Evolutionary conservation across 2,329 filamentous ascomycete species (phyloP).

Genomic region (Paraphoma chrysanthemicola): DNA sequence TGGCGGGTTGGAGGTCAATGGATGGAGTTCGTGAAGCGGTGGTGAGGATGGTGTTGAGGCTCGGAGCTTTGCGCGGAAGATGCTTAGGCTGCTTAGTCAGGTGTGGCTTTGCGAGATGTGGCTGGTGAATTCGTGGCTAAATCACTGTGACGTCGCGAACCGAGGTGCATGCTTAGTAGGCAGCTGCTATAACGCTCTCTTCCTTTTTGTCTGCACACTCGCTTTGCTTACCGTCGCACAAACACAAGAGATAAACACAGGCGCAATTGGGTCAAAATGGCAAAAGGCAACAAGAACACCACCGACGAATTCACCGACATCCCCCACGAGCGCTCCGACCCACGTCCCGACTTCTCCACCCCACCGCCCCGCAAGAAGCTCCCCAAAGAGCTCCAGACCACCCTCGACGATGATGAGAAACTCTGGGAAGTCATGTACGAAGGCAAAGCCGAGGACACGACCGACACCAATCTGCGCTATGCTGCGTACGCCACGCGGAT

Average conservation of each 20-base stretch:
- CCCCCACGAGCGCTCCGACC: conserved; percentile 51
- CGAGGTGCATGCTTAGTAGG: conserved; percentile 5
- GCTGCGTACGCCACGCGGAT: conserved; percentile 88
- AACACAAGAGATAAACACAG: background rate
- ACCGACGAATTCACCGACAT: conserved; percentile 44
- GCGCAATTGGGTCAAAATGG: conserved; percentile 34
- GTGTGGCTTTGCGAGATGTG: background rate
- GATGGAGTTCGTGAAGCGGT: conserved; percentile 26
- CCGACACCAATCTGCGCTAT: conserved; percentile 85
- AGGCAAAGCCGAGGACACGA: conserved; percentile 79
- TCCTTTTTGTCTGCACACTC: no score
- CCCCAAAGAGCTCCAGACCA: conserved; percentile 62
- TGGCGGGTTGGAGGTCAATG: conserved; percentile 38
- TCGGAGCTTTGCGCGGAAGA: conserved; percentile 26
- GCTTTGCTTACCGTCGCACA: no score
- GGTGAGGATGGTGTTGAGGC: conserved; percentile 20
- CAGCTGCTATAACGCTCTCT: background rate
- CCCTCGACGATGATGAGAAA: conserved; percentile 69
- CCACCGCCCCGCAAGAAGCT: conserved; percentile 60
- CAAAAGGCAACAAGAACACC: conserved; percentile 45
- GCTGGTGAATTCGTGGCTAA: background rate
- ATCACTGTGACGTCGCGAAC: background rate
- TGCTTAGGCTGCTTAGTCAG: conserved; percentile 21
- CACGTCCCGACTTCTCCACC: conserved; percentile 56
- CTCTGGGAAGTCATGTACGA: conserved; percentile 80